A percentile compares a stretch with the other conserved stretches of the same genome.
phyloP scores from a whole-genome alignment of 2,329 filamentous ascomycete genomes.

The Penicillium sp. region DNA sequence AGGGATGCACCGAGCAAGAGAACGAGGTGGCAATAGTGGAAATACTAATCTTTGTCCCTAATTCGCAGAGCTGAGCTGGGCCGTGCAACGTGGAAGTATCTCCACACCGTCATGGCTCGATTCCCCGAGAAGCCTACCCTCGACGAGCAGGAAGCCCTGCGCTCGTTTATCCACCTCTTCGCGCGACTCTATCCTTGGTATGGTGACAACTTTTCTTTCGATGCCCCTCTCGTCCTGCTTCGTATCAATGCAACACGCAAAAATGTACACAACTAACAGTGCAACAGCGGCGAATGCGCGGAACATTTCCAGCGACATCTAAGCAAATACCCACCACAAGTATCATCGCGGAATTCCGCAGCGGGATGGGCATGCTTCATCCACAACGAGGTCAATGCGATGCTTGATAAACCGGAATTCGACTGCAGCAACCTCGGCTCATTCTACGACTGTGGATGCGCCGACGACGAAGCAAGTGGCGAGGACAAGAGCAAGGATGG shows the following conservation, averaged over 20 bases:
- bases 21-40: neutral
- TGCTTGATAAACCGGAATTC: slow-evolving; percentile 60
- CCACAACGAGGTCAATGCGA: slow-evolving; percentile 65
- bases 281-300: slow-evolving; percentile 60
- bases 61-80: slow-evolving; percentile 58
- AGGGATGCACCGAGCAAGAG: slow-evolving; percentile 1
- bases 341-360: slow-evolving; percentile 60
- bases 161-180: slow-evolving; percentile 63
- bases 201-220: neutral
- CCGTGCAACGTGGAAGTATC: slow-evolving; percentile 63
- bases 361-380: slow-evolving; percentile 66
- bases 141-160: slow-evolving; percentile 60
- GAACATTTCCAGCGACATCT: slow-evolving; percentile 62
- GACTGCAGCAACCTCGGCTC: slow-evolving; percentile 65
- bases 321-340: slow-evolving; percentile 63
- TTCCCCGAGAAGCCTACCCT: slow-evolving; percentile 62
- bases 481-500: slow-evolving; percentile 10
- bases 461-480: slow-evolving; percentile 48
- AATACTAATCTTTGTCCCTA: neutral
- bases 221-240: neutral
- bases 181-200: slow-evolving; percentile 65
- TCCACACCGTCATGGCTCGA: slow-evolving; percentile 65
- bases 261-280: slow-evolving; percentile 16
- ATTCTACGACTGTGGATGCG: slow-evolving; percentile 66
- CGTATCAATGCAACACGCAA: neutral